phyloP scores from a whole-genome alignment of 2,329 filamentous ascomycete species.

The Colletotrichum shisoi region DNA sequence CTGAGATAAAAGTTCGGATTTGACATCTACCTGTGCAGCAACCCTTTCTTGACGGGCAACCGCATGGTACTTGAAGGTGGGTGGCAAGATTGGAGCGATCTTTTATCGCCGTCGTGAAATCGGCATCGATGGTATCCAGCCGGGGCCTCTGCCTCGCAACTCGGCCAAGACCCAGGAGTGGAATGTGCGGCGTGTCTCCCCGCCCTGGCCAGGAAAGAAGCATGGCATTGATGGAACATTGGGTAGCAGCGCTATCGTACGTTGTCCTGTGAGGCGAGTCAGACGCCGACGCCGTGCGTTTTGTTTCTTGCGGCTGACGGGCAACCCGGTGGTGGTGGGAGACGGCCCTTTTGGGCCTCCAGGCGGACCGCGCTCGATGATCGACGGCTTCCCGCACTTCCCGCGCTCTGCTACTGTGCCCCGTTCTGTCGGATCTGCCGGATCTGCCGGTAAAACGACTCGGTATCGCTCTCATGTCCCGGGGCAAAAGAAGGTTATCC shows the following conservation, averaged over 20 bases:
- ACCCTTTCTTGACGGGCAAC: neutral
- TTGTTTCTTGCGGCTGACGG: neutral
- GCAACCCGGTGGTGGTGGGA: neutral
- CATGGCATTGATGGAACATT: neutral
- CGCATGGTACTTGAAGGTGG: too few relatives aligned
- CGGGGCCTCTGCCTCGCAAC: neutral
- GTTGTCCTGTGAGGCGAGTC: neutral
- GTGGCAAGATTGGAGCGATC: neutral
- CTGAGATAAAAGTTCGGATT: neutral
- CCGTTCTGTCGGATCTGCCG: slow-evolving; percentile 19
- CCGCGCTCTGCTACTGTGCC: neutral
- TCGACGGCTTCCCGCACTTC: slow-evolving; percentile 21
- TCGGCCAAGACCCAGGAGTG: neutral
- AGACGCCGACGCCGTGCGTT: neutral
- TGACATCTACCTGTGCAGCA: neutral
- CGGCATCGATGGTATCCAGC: too few relatives aligned
- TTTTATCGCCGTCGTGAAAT: neutral
- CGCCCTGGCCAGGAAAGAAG: neutral
- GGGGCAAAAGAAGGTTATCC: neutral
- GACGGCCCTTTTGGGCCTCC: neutral
- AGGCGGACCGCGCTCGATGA: slow-evolving; percentile 22
- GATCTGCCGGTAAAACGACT: slow-evolving; percentile 7
- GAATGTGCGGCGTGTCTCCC: neutral
- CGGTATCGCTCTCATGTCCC: neutral
- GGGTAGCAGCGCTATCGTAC: too few relatives aligned